These are phyloP conservation scores for Aureobasidium zeae DNA, from an alignment of 2,329 filamentous ascomycete species.

Conservation along the genomic window DNA sequence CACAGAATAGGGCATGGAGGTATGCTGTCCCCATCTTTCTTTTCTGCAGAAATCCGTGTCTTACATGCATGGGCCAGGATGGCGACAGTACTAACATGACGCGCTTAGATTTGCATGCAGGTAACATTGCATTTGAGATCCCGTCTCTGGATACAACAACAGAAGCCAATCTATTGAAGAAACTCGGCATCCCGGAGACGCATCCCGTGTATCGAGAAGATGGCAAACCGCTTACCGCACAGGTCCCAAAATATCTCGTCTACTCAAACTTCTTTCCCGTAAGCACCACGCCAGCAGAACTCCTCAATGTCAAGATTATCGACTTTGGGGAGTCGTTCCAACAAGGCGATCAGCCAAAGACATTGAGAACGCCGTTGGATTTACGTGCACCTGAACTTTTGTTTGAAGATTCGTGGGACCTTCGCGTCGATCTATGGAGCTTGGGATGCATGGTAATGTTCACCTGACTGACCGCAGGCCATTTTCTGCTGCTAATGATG, in stretches of 20 bases:
- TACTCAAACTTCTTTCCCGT: constrained; percentile 18
- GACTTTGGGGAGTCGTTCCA: constrained; percentile 34
- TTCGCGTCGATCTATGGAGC: constrained; percentile 33
- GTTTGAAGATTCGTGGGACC: constrained; percentile 29
- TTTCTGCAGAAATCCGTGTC: too few relatives aligned
- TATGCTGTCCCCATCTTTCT: constrained; percentile 15
- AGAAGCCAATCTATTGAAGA: constrained; percentile 21
- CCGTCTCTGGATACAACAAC: constrained; percentile 19
- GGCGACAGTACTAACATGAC: neutral
- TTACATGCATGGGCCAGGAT: neutral
- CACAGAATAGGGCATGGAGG: constrained; percentile 24
- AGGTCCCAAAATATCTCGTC: constrained; percentile 21
- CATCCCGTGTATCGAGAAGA: constrained; percentile 20
- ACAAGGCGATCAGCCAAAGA: constrained; percentile 20
- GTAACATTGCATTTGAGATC: constrained; percentile 24
- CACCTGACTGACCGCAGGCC: neutral
- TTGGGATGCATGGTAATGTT: constrained; percentile 29
- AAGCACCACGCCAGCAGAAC: neutral
- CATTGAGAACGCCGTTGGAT: constrained; percentile 29
- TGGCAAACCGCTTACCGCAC: constrained; percentile 18
- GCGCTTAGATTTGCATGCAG: constrained; percentile 25
- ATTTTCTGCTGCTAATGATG: too few relatives aligned
- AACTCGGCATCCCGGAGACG: constrained; percentile 20
- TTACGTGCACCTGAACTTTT: constrained; percentile 33
- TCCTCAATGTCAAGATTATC: constrained; percentile 28